Evolutionary conservation across 495 filamentous ascomycete species (phyloP).

Genomic region (Penicillium riverlandense): DNA sequence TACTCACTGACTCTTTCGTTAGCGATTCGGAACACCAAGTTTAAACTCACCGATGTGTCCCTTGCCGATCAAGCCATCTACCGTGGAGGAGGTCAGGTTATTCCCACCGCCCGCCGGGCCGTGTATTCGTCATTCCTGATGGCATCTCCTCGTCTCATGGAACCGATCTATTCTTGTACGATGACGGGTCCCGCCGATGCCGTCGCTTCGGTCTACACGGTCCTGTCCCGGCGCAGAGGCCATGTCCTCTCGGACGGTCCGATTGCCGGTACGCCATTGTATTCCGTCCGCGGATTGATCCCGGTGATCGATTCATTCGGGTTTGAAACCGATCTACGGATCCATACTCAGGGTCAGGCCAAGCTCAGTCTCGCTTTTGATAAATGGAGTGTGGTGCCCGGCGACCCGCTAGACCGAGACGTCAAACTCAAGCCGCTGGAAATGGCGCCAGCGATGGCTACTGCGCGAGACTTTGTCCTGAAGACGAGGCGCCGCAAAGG

Average conservation of each 20-base stretch:
- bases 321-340: conserved; percentile 93
- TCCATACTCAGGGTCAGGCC: conserved; percentile 90
- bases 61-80: conserved; percentile 87
- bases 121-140: conserved; percentile 94
- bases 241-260: conserved; percentile 91
- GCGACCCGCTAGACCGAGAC: conserved; percentile 87
- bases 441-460: conserved; percentile 76
- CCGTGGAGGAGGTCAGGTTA: conserved; percentile 92
- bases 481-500: conserved; percentile 94
- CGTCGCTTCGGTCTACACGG: conserved; percentile 82
- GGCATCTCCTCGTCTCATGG: conserved; percentile 93
- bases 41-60: conserved; percentile 84
- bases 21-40: conserved; percentile 95
- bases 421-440: conserved; percentile 76
- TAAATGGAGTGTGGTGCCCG: conserved; percentile 89
- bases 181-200: conserved; percentile 93
- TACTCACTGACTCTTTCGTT: conserved; percentile 9
- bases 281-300: conserved; percentile 80
- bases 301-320: conserved; percentile 96
- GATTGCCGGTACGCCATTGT: conserved; percentile 92
- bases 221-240: conserved; percentile 77
- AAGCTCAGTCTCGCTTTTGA: conserved; percentile 92
- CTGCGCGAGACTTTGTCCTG: conserved; percentile 89
- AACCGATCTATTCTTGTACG: conserved; percentile 83
- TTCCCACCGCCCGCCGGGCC: conserved; percentile 84